Percentiles rank a stretch among this genome's conserved stretches.
These are phyloP conservation scores for Ramaria sp. DNA, from an alignment of 768 basidiomycete species.

Conservation along the genomic window DNA sequence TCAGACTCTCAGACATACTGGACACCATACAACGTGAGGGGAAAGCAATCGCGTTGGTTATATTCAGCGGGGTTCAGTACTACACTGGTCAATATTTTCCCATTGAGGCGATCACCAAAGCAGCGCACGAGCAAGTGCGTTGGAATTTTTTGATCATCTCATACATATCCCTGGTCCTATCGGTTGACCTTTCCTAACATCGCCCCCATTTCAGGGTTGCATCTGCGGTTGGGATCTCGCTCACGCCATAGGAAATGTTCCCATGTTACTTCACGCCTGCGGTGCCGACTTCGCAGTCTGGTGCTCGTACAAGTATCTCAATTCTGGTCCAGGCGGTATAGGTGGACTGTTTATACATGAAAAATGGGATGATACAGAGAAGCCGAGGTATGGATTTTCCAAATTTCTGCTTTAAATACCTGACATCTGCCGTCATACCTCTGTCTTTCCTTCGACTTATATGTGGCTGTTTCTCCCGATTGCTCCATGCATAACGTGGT, in stretches of 20 bases:
- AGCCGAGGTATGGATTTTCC: conserved; percentile 44
- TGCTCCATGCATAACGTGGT: background rate
- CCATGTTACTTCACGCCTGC: conserved; percentile 85
- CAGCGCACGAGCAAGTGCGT: conserved; percentile 71
- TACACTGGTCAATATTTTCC: conserved; percentile 96
- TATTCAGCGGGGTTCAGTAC: conserved; percentile 92
- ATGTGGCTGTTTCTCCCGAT: conserved; percentile 11
- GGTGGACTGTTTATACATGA: conserved; percentile 88
- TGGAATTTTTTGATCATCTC: background rate
- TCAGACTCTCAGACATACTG: conserved; percentile 86
- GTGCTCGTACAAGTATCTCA: conserved; percentile 98
- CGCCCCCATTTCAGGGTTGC: conserved; percentile 51
- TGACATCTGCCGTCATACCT: background rate
- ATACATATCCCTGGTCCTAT: background rate
- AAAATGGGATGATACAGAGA: conserved; percentile 55
- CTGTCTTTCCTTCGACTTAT: background rate
- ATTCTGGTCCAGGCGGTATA: conserved; percentile 94
- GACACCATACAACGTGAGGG: conserved; percentile 63
- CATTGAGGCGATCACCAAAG: conserved; percentile 72
- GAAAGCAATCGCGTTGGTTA: conserved; percentile 72
- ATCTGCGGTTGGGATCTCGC: conserved; percentile 96
- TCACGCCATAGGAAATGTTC: conserved; percentile 91
- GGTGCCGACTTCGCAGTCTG: conserved; percentile 94
- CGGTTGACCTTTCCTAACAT: background rate
- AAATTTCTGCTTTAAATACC: conserved; percentile 2